Evolutionary conservation across 345 rosid species (phyloP), one percentile per base, ranked within the genome.

Genomic region (Rhodamnia argentea): DNA sequence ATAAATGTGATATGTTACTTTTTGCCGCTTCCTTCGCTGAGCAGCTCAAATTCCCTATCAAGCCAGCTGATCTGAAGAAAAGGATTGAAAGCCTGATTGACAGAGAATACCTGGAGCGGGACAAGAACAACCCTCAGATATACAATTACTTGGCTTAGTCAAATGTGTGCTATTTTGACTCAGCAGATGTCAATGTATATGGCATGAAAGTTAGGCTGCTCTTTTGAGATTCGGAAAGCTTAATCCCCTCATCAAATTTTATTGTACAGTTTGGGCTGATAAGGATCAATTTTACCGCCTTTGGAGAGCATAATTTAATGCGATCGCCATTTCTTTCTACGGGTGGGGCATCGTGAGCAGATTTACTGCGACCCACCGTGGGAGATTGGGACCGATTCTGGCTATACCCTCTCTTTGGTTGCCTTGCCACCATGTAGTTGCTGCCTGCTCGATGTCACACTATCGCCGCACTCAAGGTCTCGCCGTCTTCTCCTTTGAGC

Each of bases 41-140:
- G 86, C 95, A 97, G 99, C 98, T 97, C 44, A 97, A 97, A 90
- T 97, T 96, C 85, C 99, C 99, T 0, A 94, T 97, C 84, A 97
- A 97, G 91, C 98, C 99, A 5, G 94, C 96, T 12, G 99, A 97
- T 90, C 89, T 97, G 93, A 97, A 97, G 98, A 97, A 97, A 90
- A 94, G 99, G 87, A 96, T 97, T 40, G 99, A 96, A 89, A 94
- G 98, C 89, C 93, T 97, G 53, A 97, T 97, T 13, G 99, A 97
- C 89, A 86, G 99, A 89, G 99, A 97, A 89, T 97, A 97, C 93
- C 91, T 97, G 90, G 99, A 97, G 94, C 91, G 99, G 87, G 99
- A 97, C 93, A 96, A 95, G 93, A 97, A 86, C 95, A 97, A 97
- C 90, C 98, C 98, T 50, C 99, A 96, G 88, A 92, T 97, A 88